A percentile compares a stretch with the other conserved stretches of the same genome.
phyloP scores from a whole-genome alignment of 2,329 filamentous ascomycete genomes.

The Pseudogymnoascus sp. region DNA sequence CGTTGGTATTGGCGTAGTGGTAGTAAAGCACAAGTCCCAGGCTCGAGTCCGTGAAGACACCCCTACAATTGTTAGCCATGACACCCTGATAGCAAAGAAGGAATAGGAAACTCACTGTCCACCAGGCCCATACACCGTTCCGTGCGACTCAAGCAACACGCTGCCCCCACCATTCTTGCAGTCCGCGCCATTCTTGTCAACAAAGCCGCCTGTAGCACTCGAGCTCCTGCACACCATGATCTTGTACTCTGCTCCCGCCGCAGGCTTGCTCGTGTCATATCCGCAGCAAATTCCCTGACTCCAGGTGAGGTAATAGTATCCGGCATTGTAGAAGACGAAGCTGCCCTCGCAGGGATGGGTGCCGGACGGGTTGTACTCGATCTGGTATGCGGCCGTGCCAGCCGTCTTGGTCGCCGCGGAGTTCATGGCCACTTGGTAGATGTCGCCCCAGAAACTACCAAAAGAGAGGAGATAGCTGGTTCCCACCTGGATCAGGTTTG shows the following conservation, averaged over 20 bases:
- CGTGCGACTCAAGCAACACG: constrained; percentile 51
- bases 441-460: constrained; percentile 60
- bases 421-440: constrained; percentile 51
- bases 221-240: constrained; percentile 56
- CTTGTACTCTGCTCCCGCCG: constrained; percentile 54
- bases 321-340: constrained; percentile 46
- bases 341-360: constrained; percentile 48
- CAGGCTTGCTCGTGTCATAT: constrained; percentile 44
- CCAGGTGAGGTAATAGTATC: constrained; percentile 59
- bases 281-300: constrained; percentile 54
- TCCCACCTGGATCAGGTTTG: constrained; percentile 40
- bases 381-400: constrained; percentile 33
- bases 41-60: constrained; percentile 42
- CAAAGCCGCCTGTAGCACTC: constrained; percentile 44
- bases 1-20: constrained; percentile 49
- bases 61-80: constrained; percentile 30
- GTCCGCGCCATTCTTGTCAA: constrained; percentile 44
- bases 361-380: constrained; percentile 45
- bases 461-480: constrained; percentile 47
- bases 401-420: constrained; percentile 27
- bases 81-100: background rate
- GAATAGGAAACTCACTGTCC: constrained; percentile 38
- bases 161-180: constrained; percentile 53
- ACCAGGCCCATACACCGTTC: constrained; percentile 55
- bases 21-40: constrained; percentile 53